Base-by-base conservation (phyloP, 805 yeast species). In the Candida morakotiae region DNA sequence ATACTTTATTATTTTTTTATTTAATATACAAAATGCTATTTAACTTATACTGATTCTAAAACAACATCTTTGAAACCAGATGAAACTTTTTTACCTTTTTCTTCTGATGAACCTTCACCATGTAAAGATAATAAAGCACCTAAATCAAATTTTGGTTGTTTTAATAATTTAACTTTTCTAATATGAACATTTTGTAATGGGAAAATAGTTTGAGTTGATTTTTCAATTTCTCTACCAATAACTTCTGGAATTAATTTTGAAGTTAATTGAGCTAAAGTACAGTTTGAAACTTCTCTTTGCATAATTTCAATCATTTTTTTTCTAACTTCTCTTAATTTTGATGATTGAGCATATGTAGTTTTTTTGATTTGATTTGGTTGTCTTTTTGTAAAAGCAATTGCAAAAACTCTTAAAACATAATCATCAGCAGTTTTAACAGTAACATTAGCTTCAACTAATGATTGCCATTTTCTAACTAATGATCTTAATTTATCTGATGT, bases 161-260 rank as follows among this genome's bases (percentile, higher is more conserved):
- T 91, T 75, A 91, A 87, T 70, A 91, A 81, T 82, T 91, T 91
- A 63, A 91, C 97, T 80, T 91, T 91, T 83, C 97, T 89, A 73
- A 91, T 86, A 83, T 88, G 94, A 65, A 89, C 95, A 79, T 91
- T 88, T 79, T 91, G 98, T 70, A 91, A 83, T 65, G 98, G 98
- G 83, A 77, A 88, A 77, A 89, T 86, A 60, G 86, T 76, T 73
- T 83, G 88, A 55, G 97, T 86, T 52, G 95, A 81, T 79, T 88
- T 89, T 77, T 88, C 95, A 62, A 89, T 91, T 75, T 91, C 98
- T 75, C 95, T 91, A 68, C 96, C 95, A 69, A 89, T 89, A 57
- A 91, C 96, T 78, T 89, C 98, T 67, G 98, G 97, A 61, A 89
- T 89, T 77, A 89, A 86, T 80, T 91, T 89, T 64, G 94, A 79